A percentile compares a stretch with the other conserved stretches of the same genome.
phyloP scores from a whole-genome alignment of 2,329 filamentous ascomycete genomes.

The Colletotrichum filicis region DNA sequence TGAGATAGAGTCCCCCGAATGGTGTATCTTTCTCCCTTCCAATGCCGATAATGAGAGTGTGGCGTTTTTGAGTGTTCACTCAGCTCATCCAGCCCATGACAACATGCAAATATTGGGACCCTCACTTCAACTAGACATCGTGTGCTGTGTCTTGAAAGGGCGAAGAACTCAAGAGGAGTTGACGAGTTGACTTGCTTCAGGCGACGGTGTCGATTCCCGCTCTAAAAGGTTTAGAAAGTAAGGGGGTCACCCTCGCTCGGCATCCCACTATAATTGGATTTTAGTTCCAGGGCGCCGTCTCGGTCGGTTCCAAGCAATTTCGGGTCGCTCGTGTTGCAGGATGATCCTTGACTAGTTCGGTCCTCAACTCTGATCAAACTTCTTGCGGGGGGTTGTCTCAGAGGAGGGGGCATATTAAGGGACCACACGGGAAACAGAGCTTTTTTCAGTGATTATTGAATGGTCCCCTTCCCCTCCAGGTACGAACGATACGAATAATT shows the following conservation, averaged over 20 bases:
- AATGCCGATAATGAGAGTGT: neutral
- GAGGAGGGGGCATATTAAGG: neutral
- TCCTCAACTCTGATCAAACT: neutral
- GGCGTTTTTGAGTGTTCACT: neutral
- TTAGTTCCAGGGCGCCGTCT: constrained; percentile 3
- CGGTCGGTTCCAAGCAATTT: neutral
- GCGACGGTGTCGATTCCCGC: neutral
- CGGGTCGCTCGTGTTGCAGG: neutral
- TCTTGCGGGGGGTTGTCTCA: neutral
- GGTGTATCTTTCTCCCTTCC: neutral
- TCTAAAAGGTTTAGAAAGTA: neutral
- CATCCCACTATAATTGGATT: neutral
- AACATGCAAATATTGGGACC: neutral
- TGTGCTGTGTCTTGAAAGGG: neutral
- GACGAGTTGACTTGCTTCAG: neutral
- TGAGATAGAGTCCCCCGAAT: no score
- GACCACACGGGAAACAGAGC: neutral
- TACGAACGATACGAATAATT: neutral
- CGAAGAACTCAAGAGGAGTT: neutral
- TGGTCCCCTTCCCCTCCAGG: no score
- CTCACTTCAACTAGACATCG: neutral
- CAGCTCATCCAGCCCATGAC: neutral
- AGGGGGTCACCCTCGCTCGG: neutral
- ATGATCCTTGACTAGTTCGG: constrained; percentile 5
- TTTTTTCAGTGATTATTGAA: no score